Conservation (phyloP, 371 early-diverging fungal species). For the Lichtheimia corymbifera region DNA sequence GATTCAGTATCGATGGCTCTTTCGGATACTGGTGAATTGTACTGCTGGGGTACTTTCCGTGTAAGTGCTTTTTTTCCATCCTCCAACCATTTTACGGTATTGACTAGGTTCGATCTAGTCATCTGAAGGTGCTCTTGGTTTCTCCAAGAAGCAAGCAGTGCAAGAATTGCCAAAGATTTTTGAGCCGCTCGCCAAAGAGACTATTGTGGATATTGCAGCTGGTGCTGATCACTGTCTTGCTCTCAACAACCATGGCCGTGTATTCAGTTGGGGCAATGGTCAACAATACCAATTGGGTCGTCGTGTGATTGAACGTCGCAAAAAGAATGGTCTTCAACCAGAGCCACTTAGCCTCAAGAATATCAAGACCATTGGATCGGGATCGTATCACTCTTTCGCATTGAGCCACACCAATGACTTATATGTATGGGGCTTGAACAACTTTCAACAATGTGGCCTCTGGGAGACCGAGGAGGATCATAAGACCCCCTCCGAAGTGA, state of each 20-base stretch:
- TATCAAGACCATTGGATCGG: constrained; percentile 75
- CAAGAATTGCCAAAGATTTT: constrained; percentile 70
- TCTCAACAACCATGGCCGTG: constrained; percentile 68
- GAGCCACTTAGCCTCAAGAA: constrained; percentile 56
- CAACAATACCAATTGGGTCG: constrained; percentile 94
- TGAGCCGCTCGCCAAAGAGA: constrained; percentile 30
- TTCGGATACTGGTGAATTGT: constrained; percentile 82
- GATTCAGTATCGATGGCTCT: constrained; percentile 93
- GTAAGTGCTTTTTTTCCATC: not conserved
- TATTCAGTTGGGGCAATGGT: constrained; percentile 95
- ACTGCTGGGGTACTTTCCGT: constrained; percentile 94
- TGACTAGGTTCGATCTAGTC: constrained; percentile 12
- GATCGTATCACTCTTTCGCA: constrained; percentile 88
- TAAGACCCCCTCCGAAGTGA: constrained; percentile 38
- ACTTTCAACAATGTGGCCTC: constrained; percentile 89
- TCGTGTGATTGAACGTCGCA: constrained; percentile 69
- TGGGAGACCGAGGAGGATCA: constrained; percentile 40
- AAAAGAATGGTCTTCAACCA: constrained; percentile 61
- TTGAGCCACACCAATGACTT: constrained; percentile 66
- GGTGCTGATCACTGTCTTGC: constrained; percentile 94
- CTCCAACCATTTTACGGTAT: not conserved
- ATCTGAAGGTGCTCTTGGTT: constrained; percentile 73
- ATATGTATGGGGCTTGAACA: constrained; percentile 95
- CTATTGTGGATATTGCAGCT: constrained; percentile 78
- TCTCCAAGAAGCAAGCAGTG: constrained; percentile 61